These are phyloP conservation scores for Lepiota venenata DNA, from an alignment of 768 basidiomycete genomes.

Conservation along the genomic window DNA sequence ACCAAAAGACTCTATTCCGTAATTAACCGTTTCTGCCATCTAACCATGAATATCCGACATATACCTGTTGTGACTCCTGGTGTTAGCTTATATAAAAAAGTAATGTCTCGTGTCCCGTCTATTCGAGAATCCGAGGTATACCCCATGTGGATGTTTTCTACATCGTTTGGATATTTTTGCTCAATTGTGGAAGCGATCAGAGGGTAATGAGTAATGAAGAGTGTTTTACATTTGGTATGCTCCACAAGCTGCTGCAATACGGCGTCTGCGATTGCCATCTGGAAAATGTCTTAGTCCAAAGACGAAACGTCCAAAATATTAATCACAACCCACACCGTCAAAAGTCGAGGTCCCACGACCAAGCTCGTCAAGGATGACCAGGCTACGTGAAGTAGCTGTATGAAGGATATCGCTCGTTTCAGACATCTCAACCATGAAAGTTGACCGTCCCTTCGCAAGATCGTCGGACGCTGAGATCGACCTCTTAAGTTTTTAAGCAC, in stretches of 20 bases:
- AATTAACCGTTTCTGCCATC: neutral
- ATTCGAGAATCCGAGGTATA: conserved; percentile 67
- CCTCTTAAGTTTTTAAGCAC: neutral
- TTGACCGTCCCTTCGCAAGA: conserved; percentile 80
- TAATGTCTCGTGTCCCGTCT: conserved; percentile 75
- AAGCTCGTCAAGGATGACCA: conserved; percentile 89
- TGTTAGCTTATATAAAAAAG: conserved; percentile 80
- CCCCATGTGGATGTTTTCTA: conserved; percentile 86
- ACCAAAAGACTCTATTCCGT: conserved; percentile 69
- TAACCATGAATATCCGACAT: conserved; percentile 1
- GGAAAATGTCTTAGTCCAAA: neutral
- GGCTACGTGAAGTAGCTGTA: conserved; percentile 65
- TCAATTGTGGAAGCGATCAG: conserved; percentile 70
- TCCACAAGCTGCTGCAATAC: conserved; percentile 71
- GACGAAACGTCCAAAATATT: neutral
- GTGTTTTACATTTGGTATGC: conserved; percentile 58
- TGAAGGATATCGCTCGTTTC: conserved; percentile 90
- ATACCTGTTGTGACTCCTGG: conserved; percentile 64
- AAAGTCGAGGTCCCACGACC: conserved; percentile 91
- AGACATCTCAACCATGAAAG: conserved; percentile 96
- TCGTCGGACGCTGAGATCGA: conserved; percentile 73
- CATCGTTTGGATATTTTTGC: conserved; percentile 50
- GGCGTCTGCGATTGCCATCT: conserved; percentile 88
- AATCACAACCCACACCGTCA: conserved; percentile 61
- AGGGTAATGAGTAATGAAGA: conserved; percentile 97